Conservation (phyloP, 2,329 filamentous ascomycete species). For the Leptosphaerulina australis region DNA sequence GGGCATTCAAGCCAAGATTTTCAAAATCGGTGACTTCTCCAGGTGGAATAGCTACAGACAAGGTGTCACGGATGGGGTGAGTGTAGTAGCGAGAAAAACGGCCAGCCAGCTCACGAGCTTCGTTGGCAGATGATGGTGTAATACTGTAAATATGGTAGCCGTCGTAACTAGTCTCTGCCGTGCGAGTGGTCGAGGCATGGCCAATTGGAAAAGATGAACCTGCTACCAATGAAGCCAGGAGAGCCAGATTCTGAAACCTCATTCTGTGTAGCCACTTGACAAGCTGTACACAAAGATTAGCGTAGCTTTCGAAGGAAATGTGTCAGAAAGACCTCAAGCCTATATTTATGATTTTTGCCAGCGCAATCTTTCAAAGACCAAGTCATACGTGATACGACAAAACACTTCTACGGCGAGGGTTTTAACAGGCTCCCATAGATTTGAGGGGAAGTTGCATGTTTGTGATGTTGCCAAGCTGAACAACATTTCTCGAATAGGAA, state of each 20-base stretch:
- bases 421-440: background rate
- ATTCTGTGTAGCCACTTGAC: slow-evolving; percentile 5
- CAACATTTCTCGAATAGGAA: slow-evolving; percentile 27
- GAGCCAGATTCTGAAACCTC: slow-evolving; percentile 16
- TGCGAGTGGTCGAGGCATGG: slow-evolving; percentile 1
- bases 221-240: slow-evolving; percentile 21
- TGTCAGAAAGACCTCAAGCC: background rate
- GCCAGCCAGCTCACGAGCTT: slow-evolving; percentile 21
- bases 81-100: slow-evolving; percentile 29
- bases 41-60: slow-evolving; percentile 49
- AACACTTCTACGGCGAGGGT: background rate
- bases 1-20: slow-evolving; percentile 42
- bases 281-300: background rate
- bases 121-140: slow-evolving; percentile 21
- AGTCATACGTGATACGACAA: background rate
- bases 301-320: background rate
- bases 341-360: background rate
- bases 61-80: slow-evolving; percentile 26
- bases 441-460: slow-evolving; percentile 21
- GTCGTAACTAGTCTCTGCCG: slow-evolving; percentile 21
- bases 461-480: slow-evolving; percentile 24
- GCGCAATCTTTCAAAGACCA: background rate
- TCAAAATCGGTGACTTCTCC: slow-evolving; percentile 49
- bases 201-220: slow-evolving; percentile 17
- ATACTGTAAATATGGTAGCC: slow-evolving; percentile 30